Percentiles rank a stretch among this genome's conserved stretches.
phyloP scores from a whole-genome alignment of 495 filamentous ascomycete species.

The Neohortaea acidophila region DNA sequence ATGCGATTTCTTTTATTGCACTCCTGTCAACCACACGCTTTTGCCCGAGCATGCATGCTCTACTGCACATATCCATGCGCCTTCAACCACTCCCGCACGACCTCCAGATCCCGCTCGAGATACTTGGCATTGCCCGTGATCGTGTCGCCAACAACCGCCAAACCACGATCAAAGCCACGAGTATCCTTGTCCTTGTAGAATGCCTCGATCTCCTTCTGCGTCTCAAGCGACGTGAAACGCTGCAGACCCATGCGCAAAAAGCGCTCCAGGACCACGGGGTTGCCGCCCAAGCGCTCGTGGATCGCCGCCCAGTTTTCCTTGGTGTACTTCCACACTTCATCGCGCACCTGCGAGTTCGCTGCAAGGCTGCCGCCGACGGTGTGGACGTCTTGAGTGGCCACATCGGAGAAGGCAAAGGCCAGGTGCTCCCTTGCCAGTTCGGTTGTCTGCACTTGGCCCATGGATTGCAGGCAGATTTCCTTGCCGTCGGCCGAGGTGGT shows the following conservation, averaged over 20 bases:
- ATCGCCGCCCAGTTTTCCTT: conserved; percentile 63
- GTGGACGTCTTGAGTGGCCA: conserved; percentile 74
- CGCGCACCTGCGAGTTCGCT: conserved; percentile 51
- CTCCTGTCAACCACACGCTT: background rate
- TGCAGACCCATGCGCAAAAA: conserved; percentile 63
- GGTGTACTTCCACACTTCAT: conserved; percentile 67
- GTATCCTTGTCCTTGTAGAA: conserved; percentile 80
- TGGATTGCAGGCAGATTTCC: conserved; percentile 61
- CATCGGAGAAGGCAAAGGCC: conserved; percentile 60
- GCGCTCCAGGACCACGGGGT: conserved; percentile 74
- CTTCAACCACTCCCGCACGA: conserved; percentile 56
- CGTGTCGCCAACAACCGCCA: conserved; percentile 66
- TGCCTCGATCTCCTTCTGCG: conserved; percentile 57
- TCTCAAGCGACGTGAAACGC: conserved; percentile 55
- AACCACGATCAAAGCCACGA: conserved; percentile 59
- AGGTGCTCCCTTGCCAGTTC: conserved; percentile 55
- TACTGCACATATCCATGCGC: conserved; percentile 41
- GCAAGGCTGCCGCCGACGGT: conserved; percentile 57
- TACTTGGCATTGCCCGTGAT: conserved; percentile 65
- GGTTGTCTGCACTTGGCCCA: conserved; percentile 57
- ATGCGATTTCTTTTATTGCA: too few relatives aligned
- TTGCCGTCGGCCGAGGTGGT: conserved; percentile 79
- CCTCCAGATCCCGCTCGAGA: conserved; percentile 51
- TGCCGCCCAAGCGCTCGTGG: conserved; percentile 51
- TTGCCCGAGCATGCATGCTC: background rate